Conservation (phyloP, 306 rosid genomes). For the Senna siamea region DNA sequence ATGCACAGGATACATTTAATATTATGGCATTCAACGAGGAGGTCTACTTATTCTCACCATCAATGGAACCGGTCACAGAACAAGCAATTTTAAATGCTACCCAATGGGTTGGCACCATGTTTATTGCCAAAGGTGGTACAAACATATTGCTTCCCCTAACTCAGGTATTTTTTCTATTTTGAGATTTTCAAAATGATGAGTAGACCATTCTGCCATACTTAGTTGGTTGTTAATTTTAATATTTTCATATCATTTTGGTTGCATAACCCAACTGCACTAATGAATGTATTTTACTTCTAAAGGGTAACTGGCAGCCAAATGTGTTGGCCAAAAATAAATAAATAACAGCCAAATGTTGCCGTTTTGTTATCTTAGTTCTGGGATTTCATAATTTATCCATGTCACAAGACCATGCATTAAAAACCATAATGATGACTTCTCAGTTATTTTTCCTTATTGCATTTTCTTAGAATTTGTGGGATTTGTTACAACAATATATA, state of each 20-base stretch:
- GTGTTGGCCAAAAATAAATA: too few species aligned
- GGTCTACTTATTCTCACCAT: slow-evolving; percentile 57
- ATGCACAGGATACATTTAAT: slow-evolving; percentile 74
- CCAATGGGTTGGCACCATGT: slow-evolving; percentile 59
- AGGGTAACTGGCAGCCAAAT: slow-evolving; percentile 15
- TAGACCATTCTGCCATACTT: slow-evolving; percentile 28
- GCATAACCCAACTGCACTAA: slow-evolving; percentile 22
- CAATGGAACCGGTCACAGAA: slow-evolving; percentile 69
- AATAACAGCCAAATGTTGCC: background rate
- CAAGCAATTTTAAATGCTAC: slow-evolving; percentile 66
- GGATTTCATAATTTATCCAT: background rate
- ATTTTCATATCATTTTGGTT: slow-evolving; percentile 14
- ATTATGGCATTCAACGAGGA: slow-evolving; percentile 73
- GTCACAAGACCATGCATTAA: slow-evolving; percentile 13
- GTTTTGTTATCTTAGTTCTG: slow-evolving; percentile 22
- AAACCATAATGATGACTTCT: background rate
- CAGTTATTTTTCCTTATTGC: slow-evolving; percentile 1
- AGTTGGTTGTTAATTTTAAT: slow-evolving; percentile 8
- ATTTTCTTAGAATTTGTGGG: slow-evolving; percentile 25
- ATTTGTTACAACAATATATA: background rate
- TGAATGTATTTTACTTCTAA: slow-evolving; percentile 14
- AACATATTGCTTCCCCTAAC: slow-evolving; percentile 79
- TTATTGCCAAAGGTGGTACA: slow-evolving; percentile 74
- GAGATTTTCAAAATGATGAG: slow-evolving; percentile 23
- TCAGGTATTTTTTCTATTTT: slow-evolving; percentile 53